Evolutionary conservation across 768 basidiomycete species (phyloP).

Genomic region (Phanerochaete sordida): DNA sequence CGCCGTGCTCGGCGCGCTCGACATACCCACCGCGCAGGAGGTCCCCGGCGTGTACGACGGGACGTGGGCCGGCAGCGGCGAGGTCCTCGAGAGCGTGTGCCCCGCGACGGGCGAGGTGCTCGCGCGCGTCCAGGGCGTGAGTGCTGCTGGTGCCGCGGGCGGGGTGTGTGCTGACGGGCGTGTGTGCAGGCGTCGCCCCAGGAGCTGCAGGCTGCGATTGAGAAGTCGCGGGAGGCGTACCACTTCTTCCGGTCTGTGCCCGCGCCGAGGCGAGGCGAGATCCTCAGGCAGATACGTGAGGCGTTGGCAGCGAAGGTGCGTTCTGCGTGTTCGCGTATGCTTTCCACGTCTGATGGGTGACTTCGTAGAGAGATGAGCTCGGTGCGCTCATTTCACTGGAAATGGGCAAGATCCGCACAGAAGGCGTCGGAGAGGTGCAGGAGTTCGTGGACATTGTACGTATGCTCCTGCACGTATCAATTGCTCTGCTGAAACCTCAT

Average conservation of each 20-base stretch:
- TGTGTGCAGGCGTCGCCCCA: conserved; percentile 54
- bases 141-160: conserved; percentile 18
- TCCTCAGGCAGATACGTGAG: conserved; percentile 83
- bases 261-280: conserved; percentile 84
- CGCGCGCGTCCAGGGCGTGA: conserved; percentile 67
- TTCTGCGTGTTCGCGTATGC: background rate
- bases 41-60: conserved; percentile 81
- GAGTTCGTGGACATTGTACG: conserved; percentile 93
- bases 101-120: conserved; percentile 87
- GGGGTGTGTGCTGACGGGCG: background rate
- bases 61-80: conserved; percentile 75
- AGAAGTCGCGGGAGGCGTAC: conserved; percentile 73
- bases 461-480: conserved; percentile 9
- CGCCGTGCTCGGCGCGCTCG: conserved; percentile 58
- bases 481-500: background rate
- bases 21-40: conserved; percentile 51
- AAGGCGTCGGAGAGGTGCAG: conserved; percentile 91
- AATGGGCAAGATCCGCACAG: conserved; percentile 89
- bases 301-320: conserved; percentile 74
- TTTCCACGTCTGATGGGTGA: background rate
- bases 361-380: conserved; percentile 62
- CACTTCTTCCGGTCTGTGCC: conserved; percentile 69
- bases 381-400: conserved; percentile 83
- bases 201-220: conserved; percentile 69
- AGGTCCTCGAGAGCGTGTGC: conserved; percentile 66